Percentiles rank a stretch among this genome's conserved stretches.
These are phyloP conservation scores for Ceratobasidium sp. DNA, from an alignment of 1,284 basidiomycete genomes.

Conservation along the genomic window DNA sequence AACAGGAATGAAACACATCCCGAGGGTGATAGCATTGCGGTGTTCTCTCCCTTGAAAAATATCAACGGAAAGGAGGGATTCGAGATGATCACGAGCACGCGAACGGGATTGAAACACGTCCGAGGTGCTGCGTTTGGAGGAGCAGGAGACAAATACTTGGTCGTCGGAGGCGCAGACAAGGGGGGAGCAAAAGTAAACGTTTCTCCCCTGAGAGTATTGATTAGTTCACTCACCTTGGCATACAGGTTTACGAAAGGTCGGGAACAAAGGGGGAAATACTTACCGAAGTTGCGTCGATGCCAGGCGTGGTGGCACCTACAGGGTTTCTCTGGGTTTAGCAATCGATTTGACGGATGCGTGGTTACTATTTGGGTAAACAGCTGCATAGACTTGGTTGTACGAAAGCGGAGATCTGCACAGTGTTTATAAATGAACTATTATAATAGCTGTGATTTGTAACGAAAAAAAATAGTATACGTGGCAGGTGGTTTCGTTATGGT, in stretches of 20 bases:
- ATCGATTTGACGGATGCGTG: no score
- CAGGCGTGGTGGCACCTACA: slow-evolving; percentile 42
- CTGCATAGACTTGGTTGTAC: no score
- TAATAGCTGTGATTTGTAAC: no score
- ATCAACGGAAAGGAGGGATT: slow-evolving; percentile 42
- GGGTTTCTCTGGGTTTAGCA: slow-evolving; percentile 41
- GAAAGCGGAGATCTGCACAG: no score
- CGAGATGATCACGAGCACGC: slow-evolving; percentile 46
- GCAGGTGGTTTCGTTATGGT: no score
- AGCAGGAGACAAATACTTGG: slow-evolving; percentile 46
- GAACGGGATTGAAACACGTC: slow-evolving; percentile 49
- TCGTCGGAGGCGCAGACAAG: slow-evolving; percentile 48
- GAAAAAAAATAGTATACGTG: no score
- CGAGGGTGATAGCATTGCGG: slow-evolving; percentile 67
- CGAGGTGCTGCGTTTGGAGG: slow-evolving; percentile 49
- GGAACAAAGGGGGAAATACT: slow-evolving; percentile 46
- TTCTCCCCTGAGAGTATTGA: background rate
- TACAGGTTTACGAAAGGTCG: slow-evolving; percentile 45
- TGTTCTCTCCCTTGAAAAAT: slow-evolving; percentile 56
- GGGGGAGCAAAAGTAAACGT: slow-evolving; percentile 49
- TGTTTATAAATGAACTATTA: no score
- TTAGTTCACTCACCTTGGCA: background rate
- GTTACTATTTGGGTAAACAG: no score
- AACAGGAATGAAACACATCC: slow-evolving; percentile 69
- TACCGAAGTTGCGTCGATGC: slow-evolving; percentile 45